Evolutionary conservation across 2,329 filamentous ascomycete species (phyloP).

Genomic region (Annulohypoxylon truncatum): DNA sequence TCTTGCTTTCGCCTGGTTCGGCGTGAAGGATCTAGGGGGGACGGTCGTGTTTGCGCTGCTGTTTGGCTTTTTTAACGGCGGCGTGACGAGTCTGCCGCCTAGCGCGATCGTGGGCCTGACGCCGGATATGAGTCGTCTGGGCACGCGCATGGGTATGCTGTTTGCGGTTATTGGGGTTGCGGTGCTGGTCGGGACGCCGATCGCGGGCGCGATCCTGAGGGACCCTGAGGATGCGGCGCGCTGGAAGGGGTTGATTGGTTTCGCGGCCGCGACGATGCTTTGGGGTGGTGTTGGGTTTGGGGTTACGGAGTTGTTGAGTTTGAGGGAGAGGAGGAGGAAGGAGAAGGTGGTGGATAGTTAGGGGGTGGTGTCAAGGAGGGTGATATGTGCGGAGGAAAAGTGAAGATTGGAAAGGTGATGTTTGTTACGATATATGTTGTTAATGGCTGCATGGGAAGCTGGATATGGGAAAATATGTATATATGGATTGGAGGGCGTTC

Average conservation of each 20-base stretch:
- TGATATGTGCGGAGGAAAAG: too few species aligned
- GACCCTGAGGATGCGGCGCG: conserved; percentile 12
- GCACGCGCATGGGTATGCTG: conserved; percentile 58
- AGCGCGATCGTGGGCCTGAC: conserved; percentile 44
- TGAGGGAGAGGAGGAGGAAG: conserved; percentile 8
- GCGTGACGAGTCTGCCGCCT: conserved; percentile 51
- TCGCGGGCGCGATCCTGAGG: conserved; percentile 60
- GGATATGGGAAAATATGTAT: neutral
- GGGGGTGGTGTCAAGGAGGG: neutral
- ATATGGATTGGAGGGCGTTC: neutral
- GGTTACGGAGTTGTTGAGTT: conserved; percentile 14
- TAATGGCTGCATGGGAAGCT: neutral
- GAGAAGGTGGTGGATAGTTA: neutral
- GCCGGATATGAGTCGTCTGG: conserved; percentile 46
- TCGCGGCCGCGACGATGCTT: conserved; percentile 28
- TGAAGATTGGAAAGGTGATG: too few species aligned
- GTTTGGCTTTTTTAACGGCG: conserved; percentile 53
- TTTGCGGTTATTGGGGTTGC: conserved; percentile 56
- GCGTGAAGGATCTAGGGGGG: conserved; percentile 42
- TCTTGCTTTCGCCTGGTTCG: conserved; percentile 50
- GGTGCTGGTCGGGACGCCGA: conserved; percentile 63
- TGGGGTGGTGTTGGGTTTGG: conserved; percentile 14
- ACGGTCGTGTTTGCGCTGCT: conserved; percentile 50
- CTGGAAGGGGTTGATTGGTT: conserved; percentile 33
- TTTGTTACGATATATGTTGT: neutral